Evolutionary conservation across 495 filamentous ascomycete species (phyloP).

Genomic region (Terfezia claveryi): DNA sequence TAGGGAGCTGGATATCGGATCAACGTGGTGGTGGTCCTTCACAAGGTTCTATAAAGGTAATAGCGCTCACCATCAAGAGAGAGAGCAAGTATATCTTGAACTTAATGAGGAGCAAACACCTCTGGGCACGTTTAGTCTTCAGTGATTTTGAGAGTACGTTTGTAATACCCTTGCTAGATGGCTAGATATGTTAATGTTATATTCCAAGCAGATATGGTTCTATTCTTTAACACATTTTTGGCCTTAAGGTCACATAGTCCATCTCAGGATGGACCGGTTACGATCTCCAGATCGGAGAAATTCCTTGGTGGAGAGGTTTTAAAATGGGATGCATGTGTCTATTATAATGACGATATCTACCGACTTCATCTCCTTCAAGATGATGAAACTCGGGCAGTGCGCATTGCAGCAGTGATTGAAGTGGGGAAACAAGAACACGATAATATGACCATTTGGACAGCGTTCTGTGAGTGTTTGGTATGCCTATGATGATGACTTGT

Average conservation of each 20-base stretch:
- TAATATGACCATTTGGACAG: constrained; percentile 17
- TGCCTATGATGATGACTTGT: neutral
- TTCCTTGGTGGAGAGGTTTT: constrained; percentile 27
- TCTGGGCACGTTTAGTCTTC: constrained; percentile 39
- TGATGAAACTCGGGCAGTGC: constrained; percentile 28
- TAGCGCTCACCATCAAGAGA: constrained; percentile 24
- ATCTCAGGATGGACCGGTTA: constrained; percentile 19
- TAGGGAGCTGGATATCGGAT: constrained; percentile 28
- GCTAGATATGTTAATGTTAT: constrained; percentile 1
- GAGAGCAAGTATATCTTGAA: constrained; percentile 28
- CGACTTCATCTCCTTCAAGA: constrained; percentile 38
- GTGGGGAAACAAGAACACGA: constrained; percentile 8
- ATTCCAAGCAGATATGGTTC: constrained; percentile 29
- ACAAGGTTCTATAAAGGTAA: constrained; percentile 16
- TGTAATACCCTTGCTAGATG: neutral
- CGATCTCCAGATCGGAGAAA: constrained; percentile 9
- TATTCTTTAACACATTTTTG: constrained; percentile 40
- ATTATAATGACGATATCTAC: constrained; percentile 33
- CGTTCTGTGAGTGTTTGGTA: constrained; percentile 7
- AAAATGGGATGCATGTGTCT: constrained; percentile 30
- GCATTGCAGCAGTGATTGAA: constrained; percentile 13
- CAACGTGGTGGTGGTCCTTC: constrained; percentile 28
- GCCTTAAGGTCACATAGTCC: constrained; percentile 38
- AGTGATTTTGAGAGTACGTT: constrained; percentile 34
- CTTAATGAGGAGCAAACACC: constrained; percentile 28